Evolutionary conservation across 257 asterid species (phyloP), one percentile per base, ranked within the genome.

Genomic region (Nicotiana obtusifolia): DNA sequence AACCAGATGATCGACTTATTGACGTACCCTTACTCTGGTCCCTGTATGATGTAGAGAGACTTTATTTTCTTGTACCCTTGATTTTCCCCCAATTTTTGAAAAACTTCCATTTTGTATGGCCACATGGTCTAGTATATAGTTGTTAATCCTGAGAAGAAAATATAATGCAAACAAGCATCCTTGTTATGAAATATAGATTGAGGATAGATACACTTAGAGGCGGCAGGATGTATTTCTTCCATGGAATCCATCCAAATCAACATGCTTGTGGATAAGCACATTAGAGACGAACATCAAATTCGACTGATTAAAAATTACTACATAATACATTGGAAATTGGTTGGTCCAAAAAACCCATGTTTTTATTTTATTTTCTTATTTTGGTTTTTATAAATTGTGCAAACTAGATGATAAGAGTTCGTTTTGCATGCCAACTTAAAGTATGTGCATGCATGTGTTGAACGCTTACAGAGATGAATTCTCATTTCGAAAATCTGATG

Each of bases 11-110:
- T 47, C 5, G 31, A 49, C 11, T n/a, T 14, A 7, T 47, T 49
- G 13, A 67, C 79, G 31, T 67, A 53, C 80, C 83, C 79, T 81
- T 53, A 37, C 68, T 56, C 69, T 54, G 17, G 79, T 81, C 30
- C 19, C 59, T 68, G 15, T 81, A 67, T 33, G 79, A 54, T 53
- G 69, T 20, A 28, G 78, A 3, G 5, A 28, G 17, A 44, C 14
- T 67, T 54, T 44, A 7, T 80, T 49, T 49, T 30, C 61, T 1
- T 80, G 19, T 76, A 22, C 60, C 26, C 59, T 44, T 76, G 11
- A 59, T 19, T 20, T 71, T 44, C 30, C 80, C 54, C 22, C 35
- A 11, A 22, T 26, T 26, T 49, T 44, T 44, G 62, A 8, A 75
- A 30, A n/a, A 24, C 16, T 37, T 10, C 2, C 54, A 15, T 69